Percentiles rank a stretch among this genome's conserved stretches.
phyloP scores from a whole-genome alignment of 768 basidiomycete genomes.

The Hirschioporus abietinus region DNA sequence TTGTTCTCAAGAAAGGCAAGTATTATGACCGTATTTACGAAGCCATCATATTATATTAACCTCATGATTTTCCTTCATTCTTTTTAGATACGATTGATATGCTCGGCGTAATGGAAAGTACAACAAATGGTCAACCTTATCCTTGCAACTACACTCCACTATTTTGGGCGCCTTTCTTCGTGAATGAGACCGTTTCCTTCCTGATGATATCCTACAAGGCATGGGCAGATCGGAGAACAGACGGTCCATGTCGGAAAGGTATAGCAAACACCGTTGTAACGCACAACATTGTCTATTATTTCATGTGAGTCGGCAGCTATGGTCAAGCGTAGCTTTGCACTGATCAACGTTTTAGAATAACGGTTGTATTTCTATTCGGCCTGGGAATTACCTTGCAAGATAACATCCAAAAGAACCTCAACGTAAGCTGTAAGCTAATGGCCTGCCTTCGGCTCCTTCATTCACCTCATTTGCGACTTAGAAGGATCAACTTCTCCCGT shows the following conservation, averaged over 20 bases:
- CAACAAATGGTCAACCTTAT: neutral
- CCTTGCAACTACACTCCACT: neutral
- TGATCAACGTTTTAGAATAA: neutral
- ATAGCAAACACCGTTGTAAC: neutral
- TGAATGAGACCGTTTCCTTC: neutral
- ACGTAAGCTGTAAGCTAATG: neutral
- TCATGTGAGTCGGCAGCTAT: neutral
- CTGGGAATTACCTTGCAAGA: neutral
- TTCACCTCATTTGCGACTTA: neutral
- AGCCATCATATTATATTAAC: too few species aligned
- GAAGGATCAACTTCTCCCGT: neutral
- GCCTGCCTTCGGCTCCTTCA: neutral
- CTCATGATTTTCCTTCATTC: neutral
- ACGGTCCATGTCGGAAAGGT: neutral
- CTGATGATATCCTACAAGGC: neutral
- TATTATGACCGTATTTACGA: neutral
- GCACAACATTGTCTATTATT: neutral
- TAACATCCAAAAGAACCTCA: neutral
- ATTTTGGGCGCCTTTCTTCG: neutral
- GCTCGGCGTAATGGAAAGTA: neutral
- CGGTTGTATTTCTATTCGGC: neutral
- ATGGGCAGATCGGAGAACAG: neutral
- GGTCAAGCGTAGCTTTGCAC: neutral
- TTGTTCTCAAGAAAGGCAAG: neutral
- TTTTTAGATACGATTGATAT: neutral